These are phyloP conservation scores for Citrus inodora DNA, from an alignment of 345 rosid genomes.

Conservation along the genomic window DNA sequence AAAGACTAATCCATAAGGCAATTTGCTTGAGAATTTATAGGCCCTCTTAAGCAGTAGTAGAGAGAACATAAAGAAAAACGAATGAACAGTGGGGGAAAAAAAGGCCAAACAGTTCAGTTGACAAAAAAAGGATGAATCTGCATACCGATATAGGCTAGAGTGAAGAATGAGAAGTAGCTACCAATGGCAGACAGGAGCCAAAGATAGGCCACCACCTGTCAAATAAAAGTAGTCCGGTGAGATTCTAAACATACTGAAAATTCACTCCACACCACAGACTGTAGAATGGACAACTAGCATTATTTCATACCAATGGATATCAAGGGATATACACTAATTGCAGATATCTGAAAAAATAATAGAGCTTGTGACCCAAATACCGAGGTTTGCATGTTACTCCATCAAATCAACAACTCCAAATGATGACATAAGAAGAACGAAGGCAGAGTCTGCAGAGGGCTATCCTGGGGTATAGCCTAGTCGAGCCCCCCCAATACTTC, in stretches of 20 bases:
- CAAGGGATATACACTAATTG: too few species aligned
- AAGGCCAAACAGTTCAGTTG: neutral
- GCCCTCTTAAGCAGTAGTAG: neutral
- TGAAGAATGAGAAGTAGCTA: slow-evolving; percentile 79
- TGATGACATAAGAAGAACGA: too few species aligned
- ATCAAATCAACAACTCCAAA: too few species aligned
- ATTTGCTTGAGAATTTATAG: neutral
- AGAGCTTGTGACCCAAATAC: neutral
- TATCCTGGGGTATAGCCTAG: too few species aligned
- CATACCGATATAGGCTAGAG: slow-evolving; percentile 83
- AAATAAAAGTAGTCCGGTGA: slow-evolving; percentile 9
- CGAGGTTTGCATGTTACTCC: neutral
- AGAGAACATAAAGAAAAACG: too few species aligned
- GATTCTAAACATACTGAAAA: neutral
- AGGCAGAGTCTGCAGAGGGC: too few species aligned
- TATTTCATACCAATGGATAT: neutral
- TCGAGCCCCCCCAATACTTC: too few species aligned
- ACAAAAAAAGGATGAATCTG: slow-evolving; percentile 10
- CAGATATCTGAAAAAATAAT: neutral
- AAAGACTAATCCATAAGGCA: neutral
- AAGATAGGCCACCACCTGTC: slow-evolving; percentile 80
- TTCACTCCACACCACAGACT: neutral
- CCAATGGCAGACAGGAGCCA: slow-evolving; percentile 88
- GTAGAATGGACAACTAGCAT: neutral
- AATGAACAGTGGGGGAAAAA: neutral